Evolutionary conservation across 2,329 filamentous ascomycete genomes (phyloP), one percentile per base, ranked within the genome.

Genomic region (Botrytis cinerea): DNA sequence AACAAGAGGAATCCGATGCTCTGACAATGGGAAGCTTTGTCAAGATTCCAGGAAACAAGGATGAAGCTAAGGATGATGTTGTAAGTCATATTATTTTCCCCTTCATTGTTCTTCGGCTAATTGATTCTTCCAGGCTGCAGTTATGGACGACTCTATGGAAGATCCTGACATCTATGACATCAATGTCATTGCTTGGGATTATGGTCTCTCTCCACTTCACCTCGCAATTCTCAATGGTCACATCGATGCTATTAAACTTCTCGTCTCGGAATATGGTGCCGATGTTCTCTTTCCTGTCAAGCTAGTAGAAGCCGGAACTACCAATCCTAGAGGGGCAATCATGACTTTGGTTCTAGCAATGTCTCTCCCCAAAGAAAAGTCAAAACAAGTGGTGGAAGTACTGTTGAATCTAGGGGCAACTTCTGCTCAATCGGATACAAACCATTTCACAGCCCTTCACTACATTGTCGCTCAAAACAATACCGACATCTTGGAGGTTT

Each of bases 81-180:
- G 80, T 73, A 82, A 82, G 87, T 94, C 76, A 91, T n/a, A 14
- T 67, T n/a, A 4, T 64, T 10, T 25, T 9, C 20, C 9, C n/a
- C 1, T 7, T 3, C n/a, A n/a, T 43, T n/a, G 5, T 10, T 48
- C 66, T 83, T 93, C 22, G 22, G 40, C 70, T 72, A 46, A 69
- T 38, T 45, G 1, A 48, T 60, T 79, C 81, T 25, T 18, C 1
- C 83, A 86, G 45, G 83, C 86, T 1, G 82, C 81, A 16, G 77
- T 86, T 1, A 84, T 85, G 0, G 87, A 90, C 9, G 88, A 89
- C 10, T 84, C 87, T 35, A 86, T 89, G 1, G 86, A 91, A 16
- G 91, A 92, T 32, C 93, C 93, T 0, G 93, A 97, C 81, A 87
- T 95, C 70, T 95, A 92, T 80, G 90, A 96, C 76, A 86, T 95